Percentiles rank a stretch among this genome's conserved stretches.
Conservation (phyloP, 1,284 basidiomycete genomes). For the Trichosporon faecale region DNA sequence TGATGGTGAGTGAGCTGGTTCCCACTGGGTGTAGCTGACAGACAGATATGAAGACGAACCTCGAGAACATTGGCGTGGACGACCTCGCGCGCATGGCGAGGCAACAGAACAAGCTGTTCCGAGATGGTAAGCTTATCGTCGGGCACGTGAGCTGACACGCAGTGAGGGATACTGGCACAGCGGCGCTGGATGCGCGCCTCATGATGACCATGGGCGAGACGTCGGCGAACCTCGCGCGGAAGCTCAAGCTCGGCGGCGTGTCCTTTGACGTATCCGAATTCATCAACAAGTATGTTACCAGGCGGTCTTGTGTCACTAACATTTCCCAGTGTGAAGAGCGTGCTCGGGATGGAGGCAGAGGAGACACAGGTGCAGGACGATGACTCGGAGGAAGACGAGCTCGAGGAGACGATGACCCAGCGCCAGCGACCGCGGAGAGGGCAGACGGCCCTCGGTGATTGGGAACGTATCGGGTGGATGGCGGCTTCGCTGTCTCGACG, state of each 20-base stretch:
- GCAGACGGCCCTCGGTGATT: constrained; percentile 35
- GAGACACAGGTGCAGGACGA: constrained; percentile 34
- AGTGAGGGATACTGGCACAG: constrained; percentile 41
- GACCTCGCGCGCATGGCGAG: constrained; percentile 27
- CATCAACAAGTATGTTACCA: constrained; percentile 38
- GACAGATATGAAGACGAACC: constrained; percentile 36
- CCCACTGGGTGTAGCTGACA: constrained; percentile 6
- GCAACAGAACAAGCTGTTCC: constrained; percentile 29
- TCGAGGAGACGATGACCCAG: constrained; percentile 18
- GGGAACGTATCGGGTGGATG: constrained; percentile 52
- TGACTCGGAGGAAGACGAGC: constrained; percentile 34
- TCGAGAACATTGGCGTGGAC: constrained; percentile 30
- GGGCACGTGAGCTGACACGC: background rate
- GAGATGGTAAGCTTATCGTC: constrained; percentile 24
- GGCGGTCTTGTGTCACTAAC: background rate
- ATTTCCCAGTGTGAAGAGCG: constrained; percentile 30
- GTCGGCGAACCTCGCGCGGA: constrained; percentile 38
- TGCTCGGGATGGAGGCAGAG: constrained; percentile 37
- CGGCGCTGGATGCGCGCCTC: constrained; percentile 39
- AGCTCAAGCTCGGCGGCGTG: constrained; percentile 48
- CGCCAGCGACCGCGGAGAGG: constrained; percentile 9
- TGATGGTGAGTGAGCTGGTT: constrained; percentile 30
- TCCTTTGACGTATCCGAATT: constrained; percentile 55
- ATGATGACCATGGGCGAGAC: constrained; percentile 36
- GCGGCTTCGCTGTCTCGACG: constrained; percentile 45